Base-by-base conservation (phyloP, 106 monocot species). In the Cymbidium sinense region DNA sequence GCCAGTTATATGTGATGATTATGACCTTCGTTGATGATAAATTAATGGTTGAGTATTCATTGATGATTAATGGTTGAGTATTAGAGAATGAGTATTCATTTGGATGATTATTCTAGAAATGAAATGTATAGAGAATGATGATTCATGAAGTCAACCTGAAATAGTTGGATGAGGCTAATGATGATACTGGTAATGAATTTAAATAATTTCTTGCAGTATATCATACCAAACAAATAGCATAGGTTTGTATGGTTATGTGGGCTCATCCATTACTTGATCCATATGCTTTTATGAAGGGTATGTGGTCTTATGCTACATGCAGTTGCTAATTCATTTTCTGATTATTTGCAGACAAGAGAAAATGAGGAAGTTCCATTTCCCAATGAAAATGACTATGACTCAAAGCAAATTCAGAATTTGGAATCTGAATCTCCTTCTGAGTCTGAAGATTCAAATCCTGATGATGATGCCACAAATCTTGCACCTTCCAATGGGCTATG, bases 391-490 rank as follows among this genome's bases (percentile, higher is more conserved):
- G 81, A 73, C 52, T 65, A 25, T 34, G 81, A 73, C 52, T 65
- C 85, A 70, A 28, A 70, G 17, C 43, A 74, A 12, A 70, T 55
- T 27, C 69, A 64, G 52, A 79, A 84, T 76, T 34, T 28, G 18
- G 75, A 28, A 74, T 41, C 39, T 77, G 34, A 69, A 52, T 43
- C 69, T 19, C 47, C 81, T 54, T 83, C 76, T 65, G 91, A 88
- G 73, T 81, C 85, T 80, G 84, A 84, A 84, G 80, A 88, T 82
- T 88, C 80, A 70, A 79, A 84, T 82, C 78, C 78, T 44, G 78
- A 76, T 79, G 81, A 85, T 71, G 76, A 79, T 54, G 75, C 20
- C 41, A 54, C 31, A 64, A 55, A 77, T 34, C 51, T 43, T 28
- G 20, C 75, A 76, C 35, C 54, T 74, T 33, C 71, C 78, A 80